phyloP scores from a whole-genome alignment of 768 basidiomycete genomes.

The Boletus reticulatus region DNA sequence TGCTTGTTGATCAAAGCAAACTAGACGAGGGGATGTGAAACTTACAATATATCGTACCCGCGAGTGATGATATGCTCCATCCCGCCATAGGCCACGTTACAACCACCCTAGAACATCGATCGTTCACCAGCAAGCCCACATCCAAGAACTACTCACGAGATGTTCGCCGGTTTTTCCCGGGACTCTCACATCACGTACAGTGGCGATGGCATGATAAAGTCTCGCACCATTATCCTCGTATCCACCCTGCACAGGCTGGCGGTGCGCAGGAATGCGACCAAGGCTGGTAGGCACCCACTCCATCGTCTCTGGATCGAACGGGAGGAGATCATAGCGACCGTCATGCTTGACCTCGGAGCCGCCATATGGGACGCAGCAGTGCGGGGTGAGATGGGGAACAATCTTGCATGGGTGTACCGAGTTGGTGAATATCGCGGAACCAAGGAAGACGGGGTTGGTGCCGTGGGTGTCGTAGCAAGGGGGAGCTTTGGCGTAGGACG shows the following conservation, averaged over 20 bases:
- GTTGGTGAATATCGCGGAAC: conserved; percentile 63
- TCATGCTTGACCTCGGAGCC: conserved; percentile 57
- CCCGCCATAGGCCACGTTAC: conserved; percentile 39
- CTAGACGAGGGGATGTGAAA: background rate
- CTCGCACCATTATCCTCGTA: conserved; percentile 67
- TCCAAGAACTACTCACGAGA: conserved; percentile 43
- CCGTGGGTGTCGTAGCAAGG: conserved; percentile 59
- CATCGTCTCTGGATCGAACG: conserved; percentile 66
- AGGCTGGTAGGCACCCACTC: conserved; percentile 66
- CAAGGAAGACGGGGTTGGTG: conserved; percentile 58
- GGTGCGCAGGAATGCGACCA: conserved; percentile 57
- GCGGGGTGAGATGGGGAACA: conserved; percentile 51
- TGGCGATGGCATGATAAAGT: conserved; percentile 66
- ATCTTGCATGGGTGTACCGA: conserved; percentile 87
- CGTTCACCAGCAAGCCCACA: background rate
- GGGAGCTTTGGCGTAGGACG: conserved; percentile 44
- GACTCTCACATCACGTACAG: conserved; percentile 51
- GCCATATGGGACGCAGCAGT: conserved; percentile 59
- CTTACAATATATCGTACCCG: conserved; percentile 46
- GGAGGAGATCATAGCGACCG: conserved; percentile 74
- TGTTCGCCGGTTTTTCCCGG: conserved; percentile 76
- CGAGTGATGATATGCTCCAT: conserved; percentile 37
- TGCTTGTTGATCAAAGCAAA: background rate
- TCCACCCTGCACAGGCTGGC: conserved; percentile 66
- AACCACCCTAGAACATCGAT: conserved; percentile 34